phyloP scores from a whole-genome alignment of 2,329 filamentous ascomycete species.

The Phyllosticta capitalensis region DNA sequence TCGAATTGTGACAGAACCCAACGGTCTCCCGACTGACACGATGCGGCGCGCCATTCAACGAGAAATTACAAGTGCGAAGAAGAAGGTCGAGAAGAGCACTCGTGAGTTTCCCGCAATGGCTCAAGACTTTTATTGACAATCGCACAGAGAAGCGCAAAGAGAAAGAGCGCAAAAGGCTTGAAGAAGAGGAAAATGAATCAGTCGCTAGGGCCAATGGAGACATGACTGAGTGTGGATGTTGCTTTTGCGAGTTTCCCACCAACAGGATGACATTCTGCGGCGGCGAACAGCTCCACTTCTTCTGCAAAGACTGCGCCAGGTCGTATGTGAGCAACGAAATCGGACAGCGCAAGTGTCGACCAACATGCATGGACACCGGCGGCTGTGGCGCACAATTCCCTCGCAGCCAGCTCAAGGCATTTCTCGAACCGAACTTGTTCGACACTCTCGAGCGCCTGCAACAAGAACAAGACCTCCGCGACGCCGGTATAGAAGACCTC shows the following conservation, averaged over 20 bases:
- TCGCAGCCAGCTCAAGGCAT: conserved; percentile 43
- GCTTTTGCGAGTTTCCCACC: conserved; percentile 55
- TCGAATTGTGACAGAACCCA: not conserved
- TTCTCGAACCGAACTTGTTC: conserved; percentile 49
- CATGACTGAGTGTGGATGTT: conserved; percentile 60
- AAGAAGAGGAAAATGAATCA: conserved; percentile 28
- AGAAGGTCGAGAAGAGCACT: conserved; percentile 17
- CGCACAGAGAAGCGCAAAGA: conserved; percentile 20
- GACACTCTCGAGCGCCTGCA: conserved; percentile 61
- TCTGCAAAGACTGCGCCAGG: conserved; percentile 59
- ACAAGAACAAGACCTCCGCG: conserved; percentile 58
- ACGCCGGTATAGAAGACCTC: conserved; percentile 61
- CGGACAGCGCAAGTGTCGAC: conserved; percentile 57
- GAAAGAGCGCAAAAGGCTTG: conserved; percentile 15
- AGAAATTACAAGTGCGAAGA: conserved; percentile 18
- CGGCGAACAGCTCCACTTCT: conserved; percentile 52
- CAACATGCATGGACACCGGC: conserved; percentile 61
- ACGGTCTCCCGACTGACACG: not conserved
- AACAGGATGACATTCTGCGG: conserved; percentile 63
- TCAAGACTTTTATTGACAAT: conserved; percentile 6
- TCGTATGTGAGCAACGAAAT: conserved; percentile 58
- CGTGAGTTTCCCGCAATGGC: conserved; percentile 11
- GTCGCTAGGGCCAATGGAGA: conserved; percentile 29
- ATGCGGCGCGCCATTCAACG: conserved; percentile 5
- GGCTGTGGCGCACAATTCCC: conserved; percentile 56